Evolutionary conservation across 208 protist genomes (phyloP).

Genomic region (Acanthamoeba lugdunensis): DNA sequence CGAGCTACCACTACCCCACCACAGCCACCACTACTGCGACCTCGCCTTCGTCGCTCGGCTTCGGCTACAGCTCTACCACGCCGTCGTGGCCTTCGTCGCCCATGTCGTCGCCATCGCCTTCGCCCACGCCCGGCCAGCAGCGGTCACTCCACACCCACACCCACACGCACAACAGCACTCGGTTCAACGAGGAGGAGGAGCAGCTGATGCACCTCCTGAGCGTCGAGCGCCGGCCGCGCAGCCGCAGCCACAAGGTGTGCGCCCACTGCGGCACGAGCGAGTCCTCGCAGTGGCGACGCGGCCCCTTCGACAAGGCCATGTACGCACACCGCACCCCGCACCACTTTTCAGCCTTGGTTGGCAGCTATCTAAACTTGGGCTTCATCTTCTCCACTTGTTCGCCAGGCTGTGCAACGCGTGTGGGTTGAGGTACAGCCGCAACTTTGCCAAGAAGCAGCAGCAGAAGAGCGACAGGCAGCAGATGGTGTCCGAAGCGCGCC

Average conservation of each 20-base stretch:
- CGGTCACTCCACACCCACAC: too few species aligned
- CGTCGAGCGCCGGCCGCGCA: too few species aligned
- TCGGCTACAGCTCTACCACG: too few species aligned
- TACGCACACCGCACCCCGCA: background rate
- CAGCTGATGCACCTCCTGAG: too few species aligned
- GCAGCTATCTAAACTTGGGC: background rate
- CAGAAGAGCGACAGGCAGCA: background rate
- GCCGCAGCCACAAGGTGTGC: background rate
- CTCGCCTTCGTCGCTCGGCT: too few species aligned
- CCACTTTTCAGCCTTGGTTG: background rate
- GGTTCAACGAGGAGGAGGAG: too few species aligned
- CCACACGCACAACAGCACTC: too few species aligned
- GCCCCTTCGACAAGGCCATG: slow-evolving; percentile 6
- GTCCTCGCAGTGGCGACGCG: slow-evolving; percentile 2
- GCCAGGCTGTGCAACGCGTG: background rate
- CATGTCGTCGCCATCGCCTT: background rate
- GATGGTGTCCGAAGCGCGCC: background rate
- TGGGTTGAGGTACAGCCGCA: background rate
- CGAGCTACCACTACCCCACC: background rate
- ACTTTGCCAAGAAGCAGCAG: background rate
- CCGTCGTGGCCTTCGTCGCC: background rate
- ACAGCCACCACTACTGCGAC: background rate
- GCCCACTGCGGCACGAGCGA: background rate
- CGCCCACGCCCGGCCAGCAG: too few species aligned
- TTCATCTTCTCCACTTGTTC: background rate